phyloP scores from a whole-genome alignment of 345 rosid genomes.

The Theobroma cacao region DNA sequence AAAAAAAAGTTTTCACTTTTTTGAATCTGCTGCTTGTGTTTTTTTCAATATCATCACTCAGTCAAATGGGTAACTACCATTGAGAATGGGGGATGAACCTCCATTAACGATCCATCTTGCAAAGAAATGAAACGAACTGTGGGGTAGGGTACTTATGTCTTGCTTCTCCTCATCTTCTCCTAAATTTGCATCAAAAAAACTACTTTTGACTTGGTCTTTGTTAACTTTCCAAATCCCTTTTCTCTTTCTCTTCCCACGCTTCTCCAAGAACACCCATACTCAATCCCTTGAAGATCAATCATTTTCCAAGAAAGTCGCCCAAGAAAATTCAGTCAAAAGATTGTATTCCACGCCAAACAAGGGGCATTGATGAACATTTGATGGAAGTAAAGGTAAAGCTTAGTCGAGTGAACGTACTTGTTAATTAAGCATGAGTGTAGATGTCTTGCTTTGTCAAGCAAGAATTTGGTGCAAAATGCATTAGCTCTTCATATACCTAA shows the following conservation, averaged over 20 bases:
- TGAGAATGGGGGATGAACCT: neutral
- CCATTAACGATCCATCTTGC: neutral
- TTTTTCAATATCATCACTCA: neutral
- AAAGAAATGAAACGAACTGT: neutral
- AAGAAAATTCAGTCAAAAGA: neutral
- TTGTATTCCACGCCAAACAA: neutral
- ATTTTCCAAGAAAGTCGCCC: neutral
- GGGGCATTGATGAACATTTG: neutral
- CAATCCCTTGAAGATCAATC: slow-evolving; percentile 5
- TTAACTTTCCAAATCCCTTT: neutral
- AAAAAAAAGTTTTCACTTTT: neutral
- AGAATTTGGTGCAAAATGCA: neutral
- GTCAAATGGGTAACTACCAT: neutral
- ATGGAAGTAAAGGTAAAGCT: neutral
- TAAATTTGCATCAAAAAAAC: neutral
- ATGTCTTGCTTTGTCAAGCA: slow-evolving; percentile 1
- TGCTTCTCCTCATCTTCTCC: neutral
- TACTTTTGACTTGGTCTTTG: slow-evolving; percentile 13
- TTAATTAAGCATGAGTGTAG: neutral
- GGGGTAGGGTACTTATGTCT: neutral
- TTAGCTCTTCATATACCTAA: neutral
- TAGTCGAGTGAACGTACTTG: neutral
- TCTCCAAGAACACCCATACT: neutral
- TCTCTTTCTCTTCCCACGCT: neutral
- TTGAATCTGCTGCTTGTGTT: neutral